A percentile compares a stretch with the other conserved stretches of the same genome.
Conservation (phyloP, 2,329 filamentous ascomycete genomes). For the Cladosporium sp. region DNA sequence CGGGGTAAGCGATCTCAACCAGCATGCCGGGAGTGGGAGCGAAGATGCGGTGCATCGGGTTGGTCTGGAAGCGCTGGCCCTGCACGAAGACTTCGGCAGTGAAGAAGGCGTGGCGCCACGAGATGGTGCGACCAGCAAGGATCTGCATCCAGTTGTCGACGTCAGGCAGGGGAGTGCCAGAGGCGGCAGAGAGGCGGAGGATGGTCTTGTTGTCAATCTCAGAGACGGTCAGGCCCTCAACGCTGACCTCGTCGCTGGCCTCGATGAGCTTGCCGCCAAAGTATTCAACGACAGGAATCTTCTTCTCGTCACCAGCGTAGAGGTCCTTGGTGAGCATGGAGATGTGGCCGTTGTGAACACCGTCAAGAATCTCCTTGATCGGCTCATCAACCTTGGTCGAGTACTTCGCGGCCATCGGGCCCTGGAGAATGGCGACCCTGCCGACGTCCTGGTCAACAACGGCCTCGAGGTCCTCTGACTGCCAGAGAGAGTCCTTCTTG, state of each 20-base stretch:
- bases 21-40: conserved; percentile 79
- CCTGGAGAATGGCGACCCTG: conserved; percentile 92
- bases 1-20: conserved; percentile 79
- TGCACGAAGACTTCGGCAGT: conserved; percentile 91
- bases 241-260: conserved; percentile 64
- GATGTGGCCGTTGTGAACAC: conserved; percentile 86
- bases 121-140: conserved; percentile 77
- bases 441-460: conserved; percentile 95
- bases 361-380: conserved; percentile 88
- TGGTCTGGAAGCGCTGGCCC: conserved; percentile 94
- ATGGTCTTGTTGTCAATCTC: conserved; percentile 75
- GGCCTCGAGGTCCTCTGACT: conserved; percentile 94
- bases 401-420: conserved; percentile 86
- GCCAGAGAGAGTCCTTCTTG: conserved; percentile 99
- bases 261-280: conserved; percentile 86
- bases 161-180: conserved; percentile 69
- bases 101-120: conserved; percentile 93
- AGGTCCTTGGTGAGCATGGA: conserved; percentile 70
- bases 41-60: conserved; percentile 89
- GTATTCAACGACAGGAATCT: conserved; percentile 85
- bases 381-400: conserved; percentile 88
- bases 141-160: conserved; percentile 82
- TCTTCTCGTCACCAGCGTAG: conserved; percentile 67
- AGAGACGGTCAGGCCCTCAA: conserved; percentile 80
- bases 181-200: conserved; percentile 74